Evolutionary conservation across 352 stramenopile species (phyloP), one percentile per base, ranked within the genome.

Genomic region (Phytophthora pseudosyringae): DNA sequence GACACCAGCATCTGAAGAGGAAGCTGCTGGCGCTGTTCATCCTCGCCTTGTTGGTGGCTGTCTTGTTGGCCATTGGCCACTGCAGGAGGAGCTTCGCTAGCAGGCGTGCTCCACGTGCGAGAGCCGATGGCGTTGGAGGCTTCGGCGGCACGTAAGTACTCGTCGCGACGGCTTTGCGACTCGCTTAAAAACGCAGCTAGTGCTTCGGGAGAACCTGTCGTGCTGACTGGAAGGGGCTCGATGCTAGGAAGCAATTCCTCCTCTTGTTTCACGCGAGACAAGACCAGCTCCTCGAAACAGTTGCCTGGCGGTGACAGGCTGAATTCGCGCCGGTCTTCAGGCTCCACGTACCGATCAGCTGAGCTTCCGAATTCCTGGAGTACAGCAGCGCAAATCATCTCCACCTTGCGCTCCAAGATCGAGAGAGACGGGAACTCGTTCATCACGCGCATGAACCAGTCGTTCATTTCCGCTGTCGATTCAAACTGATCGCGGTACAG

Each of bases 361-460:
- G 35, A 40, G 18, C 3, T 40, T 35, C 57, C 50, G 15, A 64
- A 41, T 29, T 55, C 31, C 16, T 59, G 54, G 5, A 89, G 29
- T 8, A 87, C 39, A 16, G 59, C 69, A 12, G 59, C 66, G 35
- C 84, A 92, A 31, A 93, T 89, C 15, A 59, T 49, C 60, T 93
- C 81, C 13, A 93, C 60, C 64, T 93, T 93, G 25, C 71, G 67
- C 63, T 95, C 87, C n/a, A 95, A 53, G 12, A 89, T 51, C 16
- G 85, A 75, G 11, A 93, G 62, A 16, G 87, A 93, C 35, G 87
- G 87, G 45, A 95, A 87, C 54, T 93, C 83, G 50, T 90, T 83
- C 21, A 91, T 57, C 1, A 90, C 77, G 11, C 76, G 69, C n/a
- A 73, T 48, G 21, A 91, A 76, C 87, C 85, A 93, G 28, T 69